Evolutionary conservation across 441 rosid species (phyloP).

Genomic region (Erodium texanum): DNA sequence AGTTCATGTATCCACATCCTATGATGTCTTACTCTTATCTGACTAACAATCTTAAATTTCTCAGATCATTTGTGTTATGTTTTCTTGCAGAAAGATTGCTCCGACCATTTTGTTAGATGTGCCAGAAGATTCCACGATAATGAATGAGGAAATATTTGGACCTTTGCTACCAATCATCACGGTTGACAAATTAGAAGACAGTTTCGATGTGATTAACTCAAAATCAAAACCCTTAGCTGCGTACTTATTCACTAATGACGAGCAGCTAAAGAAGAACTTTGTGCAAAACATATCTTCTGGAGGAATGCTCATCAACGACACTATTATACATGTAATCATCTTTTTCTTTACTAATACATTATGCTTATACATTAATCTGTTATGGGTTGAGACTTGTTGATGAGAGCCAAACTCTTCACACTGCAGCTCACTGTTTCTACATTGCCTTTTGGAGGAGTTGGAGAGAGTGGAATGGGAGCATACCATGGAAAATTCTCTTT

Average conservation of each 20-base stretch:
- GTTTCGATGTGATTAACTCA: conserved; percentile 48
- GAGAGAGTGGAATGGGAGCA: conserved; percentile 66
- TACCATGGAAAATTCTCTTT: conserved; percentile 70
- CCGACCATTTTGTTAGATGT: conserved; percentile 54
- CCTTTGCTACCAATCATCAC: conserved; percentile 56
- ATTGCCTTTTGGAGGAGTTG: conserved; percentile 71
- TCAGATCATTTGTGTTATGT: too few species aligned
- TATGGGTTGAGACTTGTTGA: background rate
- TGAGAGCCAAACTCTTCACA: conserved; percentile 1
- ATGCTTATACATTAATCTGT: background rate
- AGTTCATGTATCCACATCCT: background rate
- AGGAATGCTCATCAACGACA: conserved; percentile 71
- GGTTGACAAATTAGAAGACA: conserved; percentile 53
- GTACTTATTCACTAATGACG: conserved; percentile 60
- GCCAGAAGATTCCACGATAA: conserved; percentile 47
- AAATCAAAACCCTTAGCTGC: conserved; percentile 86
- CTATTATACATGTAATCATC: conserved; percentile 53
- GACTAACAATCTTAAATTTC: background rate
- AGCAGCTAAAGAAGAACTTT: conserved; percentile 53
- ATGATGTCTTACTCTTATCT: background rate
- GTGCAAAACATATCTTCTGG: conserved; percentile 62
- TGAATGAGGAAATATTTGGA: conserved; percentile 68
- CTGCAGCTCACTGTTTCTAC: conserved; percentile 43
- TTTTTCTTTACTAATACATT: background rate
- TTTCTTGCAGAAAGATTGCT: conserved; percentile 39